Conservation (phyloP, 441 rosid species). For the Brassica hybrid region DNA sequence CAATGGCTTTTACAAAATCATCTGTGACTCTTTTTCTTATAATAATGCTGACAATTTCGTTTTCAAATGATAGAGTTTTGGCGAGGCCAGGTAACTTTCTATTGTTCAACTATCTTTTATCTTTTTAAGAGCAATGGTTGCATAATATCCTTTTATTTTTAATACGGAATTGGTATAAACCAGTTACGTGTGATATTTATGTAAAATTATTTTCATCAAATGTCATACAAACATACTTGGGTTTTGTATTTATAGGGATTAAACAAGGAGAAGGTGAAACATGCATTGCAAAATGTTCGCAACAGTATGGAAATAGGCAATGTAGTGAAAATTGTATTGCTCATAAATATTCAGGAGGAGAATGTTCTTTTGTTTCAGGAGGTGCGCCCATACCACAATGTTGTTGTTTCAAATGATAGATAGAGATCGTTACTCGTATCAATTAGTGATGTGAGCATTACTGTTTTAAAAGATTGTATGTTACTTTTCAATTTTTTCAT, state of each 20-base stretch:
- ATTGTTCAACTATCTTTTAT: neutral
- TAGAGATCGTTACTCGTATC: neutral
- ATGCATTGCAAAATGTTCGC: slow-evolving; percentile 2
- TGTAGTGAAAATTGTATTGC: neutral
- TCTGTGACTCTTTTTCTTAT: slow-evolving; percentile 2
- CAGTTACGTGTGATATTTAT: neutral
- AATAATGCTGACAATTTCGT: neutral
- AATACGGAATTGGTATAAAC: neutral
- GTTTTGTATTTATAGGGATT: slow-evolving; percentile 6
- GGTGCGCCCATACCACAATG: neutral
- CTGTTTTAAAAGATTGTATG: neutral
- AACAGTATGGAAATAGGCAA: neutral
- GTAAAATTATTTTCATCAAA: neutral
- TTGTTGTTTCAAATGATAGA: neutral
- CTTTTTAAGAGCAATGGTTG: neutral
- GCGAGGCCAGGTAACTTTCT: neutral
- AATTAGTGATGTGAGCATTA: neutral
- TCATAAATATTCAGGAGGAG: neutral
- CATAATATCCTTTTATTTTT: neutral
- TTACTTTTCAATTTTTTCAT: neutral
- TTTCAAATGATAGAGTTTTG: neutral
- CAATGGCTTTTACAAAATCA: slow-evolving; percentile 15
- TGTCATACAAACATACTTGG: slow-evolving; percentile 1
- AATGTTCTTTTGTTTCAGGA: neutral
- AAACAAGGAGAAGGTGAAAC: neutral